Evolutionary conservation across 192 early-diverging fungal genomes (phyloP).

Genomic region (Podila minutissima): DNA sequence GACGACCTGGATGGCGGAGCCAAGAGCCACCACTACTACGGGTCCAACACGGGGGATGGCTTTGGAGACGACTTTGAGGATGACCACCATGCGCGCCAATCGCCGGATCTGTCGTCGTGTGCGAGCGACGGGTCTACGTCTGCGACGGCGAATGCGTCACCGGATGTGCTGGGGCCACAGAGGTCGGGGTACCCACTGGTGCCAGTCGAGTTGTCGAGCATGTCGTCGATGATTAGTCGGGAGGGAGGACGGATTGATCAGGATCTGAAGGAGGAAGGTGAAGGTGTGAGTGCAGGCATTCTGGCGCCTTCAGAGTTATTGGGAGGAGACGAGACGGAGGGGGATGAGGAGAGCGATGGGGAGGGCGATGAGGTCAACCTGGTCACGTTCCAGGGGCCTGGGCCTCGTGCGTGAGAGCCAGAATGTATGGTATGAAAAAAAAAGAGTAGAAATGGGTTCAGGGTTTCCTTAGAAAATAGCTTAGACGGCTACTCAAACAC

Average conservation of each 20-base stretch:
- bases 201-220: not conserved
- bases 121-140: constrained; percentile 41
- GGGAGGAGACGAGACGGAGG: not conserved
- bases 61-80: not conserved
- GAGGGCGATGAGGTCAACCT: constrained; percentile 27
- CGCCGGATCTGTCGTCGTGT: constrained; percentile 31
- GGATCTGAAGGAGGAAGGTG: not conserved
- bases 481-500: too few relatives aligned
- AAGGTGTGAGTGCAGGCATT: constrained; percentile 15
- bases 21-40: constrained; percentile 9
- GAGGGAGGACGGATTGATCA: constrained; percentile 31
- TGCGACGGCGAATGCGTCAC: constrained; percentile 31
- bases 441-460: too few relatives aligned
- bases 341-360: constrained; percentile 12
- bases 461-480: too few relatives aligned
- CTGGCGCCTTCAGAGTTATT: constrained; percentile 10
- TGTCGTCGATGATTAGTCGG: constrained; percentile 12
- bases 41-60: not conserved
- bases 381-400: constrained; percentile 6
- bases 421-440: not conserved
- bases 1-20: not conserved
- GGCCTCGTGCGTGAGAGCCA: not conserved
- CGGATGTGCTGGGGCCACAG: constrained; percentile 5
- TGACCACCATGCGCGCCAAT: not conserved
- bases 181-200: not conserved